These are phyloP conservation scores for Rhizophagus clarus DNA, from an alignment of 192 early-diverging fungal species.

Conservation along the genomic window DNA sequence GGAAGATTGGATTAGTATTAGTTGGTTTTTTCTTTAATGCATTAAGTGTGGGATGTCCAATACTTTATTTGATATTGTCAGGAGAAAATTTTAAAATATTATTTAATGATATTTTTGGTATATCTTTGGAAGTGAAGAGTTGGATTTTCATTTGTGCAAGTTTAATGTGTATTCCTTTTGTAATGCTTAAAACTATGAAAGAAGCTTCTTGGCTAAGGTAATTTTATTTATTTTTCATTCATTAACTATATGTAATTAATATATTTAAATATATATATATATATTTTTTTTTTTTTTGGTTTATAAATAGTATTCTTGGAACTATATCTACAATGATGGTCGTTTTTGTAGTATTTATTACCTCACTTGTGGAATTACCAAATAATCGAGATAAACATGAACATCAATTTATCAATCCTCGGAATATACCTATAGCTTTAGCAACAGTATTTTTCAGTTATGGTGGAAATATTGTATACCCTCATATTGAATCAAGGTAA, in stretches of 20 bases:
- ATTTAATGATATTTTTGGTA: constrained; percentile 44
- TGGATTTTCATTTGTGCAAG: constrained; percentile 63
- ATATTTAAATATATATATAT: not conserved
- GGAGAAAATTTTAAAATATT: constrained; percentile 61
- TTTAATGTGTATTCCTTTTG: constrained; percentile 62
- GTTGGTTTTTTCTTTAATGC: constrained; percentile 58
- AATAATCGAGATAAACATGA: constrained; percentile 39
- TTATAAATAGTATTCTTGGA: constrained; percentile 55
- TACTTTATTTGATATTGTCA: constrained; percentile 65
- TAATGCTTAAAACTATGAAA: constrained; percentile 66
- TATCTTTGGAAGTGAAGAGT: constrained; percentile 40
- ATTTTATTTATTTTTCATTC: not conserved
- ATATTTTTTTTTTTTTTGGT: not conserved
- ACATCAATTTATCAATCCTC: constrained; percentile 45
- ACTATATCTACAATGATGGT: constrained; percentile 62
- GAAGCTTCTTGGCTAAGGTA: constrained; percentile 62
- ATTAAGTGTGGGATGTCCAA: constrained; percentile 53
- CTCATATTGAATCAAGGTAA: constrained; percentile 62
- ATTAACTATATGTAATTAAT: not conserved
- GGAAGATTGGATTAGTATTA: constrained; percentile 48
- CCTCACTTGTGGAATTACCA: constrained; percentile 52
- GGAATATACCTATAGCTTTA: constrained; percentile 62
- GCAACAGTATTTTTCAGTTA: constrained; percentile 69
- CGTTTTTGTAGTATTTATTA: constrained; percentile 57
- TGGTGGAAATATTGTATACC: constrained; percentile 72